Evolutionary conservation across 371 early-diverging fungal species (phyloP), one percentile per base, ranked within the genome.

Genomic region (Mortierella sp.): DNA sequence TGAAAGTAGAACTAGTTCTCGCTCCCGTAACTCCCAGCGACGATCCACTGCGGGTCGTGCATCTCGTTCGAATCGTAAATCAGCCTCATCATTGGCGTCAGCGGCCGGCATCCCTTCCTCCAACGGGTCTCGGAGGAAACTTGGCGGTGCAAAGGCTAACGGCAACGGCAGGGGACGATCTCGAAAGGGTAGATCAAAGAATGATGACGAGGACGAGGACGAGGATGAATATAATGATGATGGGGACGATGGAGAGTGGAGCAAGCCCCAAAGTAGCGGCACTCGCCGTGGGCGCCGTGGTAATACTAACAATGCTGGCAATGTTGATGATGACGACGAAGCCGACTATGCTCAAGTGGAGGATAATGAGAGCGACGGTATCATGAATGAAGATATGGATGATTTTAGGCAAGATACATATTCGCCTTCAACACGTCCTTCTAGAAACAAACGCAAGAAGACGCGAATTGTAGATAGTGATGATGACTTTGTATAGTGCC

Each of bases 181-280:
- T 22, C 29, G 76, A 35, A 65, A 37, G 40, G n/a, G 61, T 6
- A 64, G 37, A 61, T 70, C 59, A 15, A 68, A 9, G 73, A 58
- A 54, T 22, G 47, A 69, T 26, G 70, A 71, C 29, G 83, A 84
- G 15, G 80, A 66, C 5, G 84, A 69, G 1, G 78, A 76, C 15
- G 85, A 85, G 0, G 65, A 42, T 5, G 51, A 58, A 23, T 42
- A 67, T 29, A 66, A 71, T 15, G 83, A 83, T 10, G 81, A 66
- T 8, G 85, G 66, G 1, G 82, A 78, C 15, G 85, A 87, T 28
- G 71, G 73, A 17, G 82, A 82, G 26, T 77, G 68, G 63, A 64
- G 77, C 1, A 65, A 58, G 29, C 53, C 37, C 32, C 42, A 34
- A 23, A 57, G 64, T 34, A 42, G 55, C 31, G 42, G 69, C 23